Evolutionary conservation across 2,329 filamentous ascomycete genomes (phyloP).

Genomic region (Phyllosticta ampelicida): DNA sequence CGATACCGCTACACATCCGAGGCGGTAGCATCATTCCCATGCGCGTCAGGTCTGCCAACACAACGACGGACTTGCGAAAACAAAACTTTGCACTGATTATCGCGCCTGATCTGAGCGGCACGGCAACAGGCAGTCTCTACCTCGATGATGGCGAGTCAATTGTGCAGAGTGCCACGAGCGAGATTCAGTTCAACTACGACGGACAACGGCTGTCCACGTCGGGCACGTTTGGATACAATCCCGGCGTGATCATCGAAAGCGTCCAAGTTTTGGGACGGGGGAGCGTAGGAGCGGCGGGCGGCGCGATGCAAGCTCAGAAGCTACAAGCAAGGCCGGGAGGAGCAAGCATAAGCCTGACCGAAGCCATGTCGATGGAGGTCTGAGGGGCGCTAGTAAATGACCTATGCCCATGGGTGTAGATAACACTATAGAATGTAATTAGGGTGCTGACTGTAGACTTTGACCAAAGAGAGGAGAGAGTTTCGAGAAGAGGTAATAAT

Average conservation of each 20-base stretch:
- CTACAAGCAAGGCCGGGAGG: background rate
- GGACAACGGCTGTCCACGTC: slow-evolving; percentile 40
- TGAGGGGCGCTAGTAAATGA: background rate
- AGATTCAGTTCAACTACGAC: slow-evolving; percentile 51
- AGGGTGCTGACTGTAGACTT: background rate
- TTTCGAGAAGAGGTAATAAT: background rate
- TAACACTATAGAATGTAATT: background rate
- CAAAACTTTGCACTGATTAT: slow-evolving; percentile 62
- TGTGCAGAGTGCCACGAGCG: slow-evolving; percentile 45
- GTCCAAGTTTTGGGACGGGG: slow-evolving; percentile 22
- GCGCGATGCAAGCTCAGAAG: background rate
- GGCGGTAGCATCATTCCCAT: slow-evolving; percentile 56
- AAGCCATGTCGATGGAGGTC: background rate
- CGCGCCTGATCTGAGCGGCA: slow-evolving; percentile 51
- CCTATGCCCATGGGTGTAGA: background rate
- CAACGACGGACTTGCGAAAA: slow-evolving; percentile 50
- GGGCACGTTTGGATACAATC: slow-evolving; percentile 45
- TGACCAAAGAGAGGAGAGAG: background rate
- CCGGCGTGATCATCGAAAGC: slow-evolving; percentile 19
- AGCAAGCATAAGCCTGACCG: background rate
- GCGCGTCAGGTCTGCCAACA: slow-evolving; percentile 47
- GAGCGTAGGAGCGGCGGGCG: background rate
- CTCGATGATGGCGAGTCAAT: slow-evolving; percentile 67
- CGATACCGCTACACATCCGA: slow-evolving; percentile 57
- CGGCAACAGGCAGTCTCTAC: slow-evolving; percentile 58